A percentile compares a stretch with the other conserved stretches of the same genome.
These are phyloP conservation scores for Ogataea corticis DNA, from an alignment of 805 yeast genomes.

Conservation along the genomic window DNA sequence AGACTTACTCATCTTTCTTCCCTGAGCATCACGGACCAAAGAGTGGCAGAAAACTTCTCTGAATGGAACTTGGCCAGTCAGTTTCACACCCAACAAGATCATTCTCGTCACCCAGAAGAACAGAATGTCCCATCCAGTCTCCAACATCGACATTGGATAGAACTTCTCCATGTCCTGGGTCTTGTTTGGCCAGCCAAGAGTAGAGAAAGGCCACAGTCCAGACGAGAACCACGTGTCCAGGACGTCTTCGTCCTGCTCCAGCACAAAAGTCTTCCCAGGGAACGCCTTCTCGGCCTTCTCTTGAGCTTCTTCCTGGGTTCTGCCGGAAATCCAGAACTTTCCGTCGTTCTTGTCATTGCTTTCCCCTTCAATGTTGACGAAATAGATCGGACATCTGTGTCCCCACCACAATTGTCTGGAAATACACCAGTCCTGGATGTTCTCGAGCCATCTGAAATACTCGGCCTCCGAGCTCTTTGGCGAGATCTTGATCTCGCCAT, in stretches of 20 bases:
- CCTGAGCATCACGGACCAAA: conserved; percentile 97
- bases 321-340: conserved; percentile 88
- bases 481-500: conserved; percentile 75
- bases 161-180: conserved; percentile 73
- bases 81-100: conserved; percentile 87
- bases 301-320: conserved; percentile 78
- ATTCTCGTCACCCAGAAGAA: conserved; percentile 99
- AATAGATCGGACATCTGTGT: conserved; percentile 96
- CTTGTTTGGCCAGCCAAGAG: conserved; percentile 91
- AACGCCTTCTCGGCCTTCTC: conserved; percentile 75
- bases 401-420: conserved; percentile 95
- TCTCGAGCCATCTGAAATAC: conserved; percentile 92
- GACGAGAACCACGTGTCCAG: conserved; percentile 99
- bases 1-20: conserved; percentile 98
- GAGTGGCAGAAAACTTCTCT: conserved; percentile 98
- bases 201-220: conserved; percentile 96
- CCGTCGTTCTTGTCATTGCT: conserved; percentile 63
- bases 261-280: conserved; percentile 65
- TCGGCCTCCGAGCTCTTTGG: conserved; percentile 93
- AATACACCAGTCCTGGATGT: conserved; percentile 98
- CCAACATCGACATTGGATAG: conserved; percentile 91
- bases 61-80: conserved; percentile 91
- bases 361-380: conserved; percentile 76
- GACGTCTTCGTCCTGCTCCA: conserved; percentile 97
- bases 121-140: conserved; percentile 98